A percentile compares a stretch with the other conserved stretches of the same genome.
Evolutionary conservation across 2,329 filamentous ascomycete species (phyloP).

Genomic region (Epichloe typhina): DNA sequence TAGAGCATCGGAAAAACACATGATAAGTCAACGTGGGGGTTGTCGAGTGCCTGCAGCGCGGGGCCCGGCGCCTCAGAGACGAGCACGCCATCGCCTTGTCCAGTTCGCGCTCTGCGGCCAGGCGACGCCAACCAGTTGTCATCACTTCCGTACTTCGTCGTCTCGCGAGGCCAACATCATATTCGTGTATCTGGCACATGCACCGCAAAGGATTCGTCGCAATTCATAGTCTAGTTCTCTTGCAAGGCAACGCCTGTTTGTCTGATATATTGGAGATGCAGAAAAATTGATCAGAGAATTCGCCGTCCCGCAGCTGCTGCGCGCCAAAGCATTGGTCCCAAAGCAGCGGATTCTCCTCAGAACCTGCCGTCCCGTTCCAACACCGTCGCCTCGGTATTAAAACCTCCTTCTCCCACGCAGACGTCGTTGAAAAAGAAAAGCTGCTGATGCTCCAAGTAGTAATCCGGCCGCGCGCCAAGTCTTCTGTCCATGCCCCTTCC

Average conservation of each 20-base stretch:
- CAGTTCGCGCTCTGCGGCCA: not conserved
- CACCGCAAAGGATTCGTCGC: not conserved
- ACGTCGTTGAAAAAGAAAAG: too few species aligned
- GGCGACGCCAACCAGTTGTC: not conserved
- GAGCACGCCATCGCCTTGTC: slow-evolving; percentile 7
- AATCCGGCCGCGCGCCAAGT: too few species aligned
- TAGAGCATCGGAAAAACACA: not conserved
- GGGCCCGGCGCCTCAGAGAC: not conserved
- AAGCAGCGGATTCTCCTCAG: too few species aligned
- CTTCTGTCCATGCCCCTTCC: too few species aligned
- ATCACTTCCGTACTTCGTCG: not conserved
- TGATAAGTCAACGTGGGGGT: not conserved
- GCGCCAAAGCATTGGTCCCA: too few species aligned
- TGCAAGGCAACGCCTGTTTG: not conserved
- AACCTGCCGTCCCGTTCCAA: too few species aligned
- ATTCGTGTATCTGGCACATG: not conserved
- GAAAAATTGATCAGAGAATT: not conserved
- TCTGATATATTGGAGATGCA: not conserved
- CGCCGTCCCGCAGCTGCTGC: too few species aligned
- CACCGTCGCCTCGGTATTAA: too few species aligned
- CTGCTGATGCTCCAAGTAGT: too few species aligned
- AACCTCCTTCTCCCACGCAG: too few species aligned
- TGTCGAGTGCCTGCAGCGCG: too few species aligned
- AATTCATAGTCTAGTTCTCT: not conserved
- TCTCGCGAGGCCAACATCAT: not conserved